phyloP scores from a whole-genome alignment of 441 rosid species.

The Hura crepitans region DNA sequence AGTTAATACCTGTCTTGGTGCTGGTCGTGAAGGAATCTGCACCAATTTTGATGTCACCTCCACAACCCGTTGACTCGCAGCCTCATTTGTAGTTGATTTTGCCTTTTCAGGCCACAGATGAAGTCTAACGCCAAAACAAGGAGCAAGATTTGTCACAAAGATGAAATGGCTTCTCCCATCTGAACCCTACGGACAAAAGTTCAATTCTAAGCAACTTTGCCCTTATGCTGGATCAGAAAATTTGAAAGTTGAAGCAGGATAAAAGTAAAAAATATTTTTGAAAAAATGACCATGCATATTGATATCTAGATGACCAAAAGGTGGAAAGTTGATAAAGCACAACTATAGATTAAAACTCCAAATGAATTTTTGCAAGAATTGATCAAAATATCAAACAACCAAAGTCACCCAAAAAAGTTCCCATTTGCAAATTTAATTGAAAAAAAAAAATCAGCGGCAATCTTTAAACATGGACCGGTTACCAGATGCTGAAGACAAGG shows the following conservation, averaged over 20 bases:
- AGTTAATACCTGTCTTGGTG: slow-evolving; percentile 83
- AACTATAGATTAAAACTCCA: background rate
- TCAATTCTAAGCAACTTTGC: slow-evolving; percentile 26
- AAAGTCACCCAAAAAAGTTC: background rate
- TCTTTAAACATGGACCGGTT: background rate
- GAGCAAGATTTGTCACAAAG: slow-evolving; percentile 91
- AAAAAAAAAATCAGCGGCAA: background rate
- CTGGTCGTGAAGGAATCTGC: slow-evolving; percentile 88
- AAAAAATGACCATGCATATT: slow-evolving; percentile 1
- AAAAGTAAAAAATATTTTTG: background rate
- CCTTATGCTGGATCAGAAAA: background rate
- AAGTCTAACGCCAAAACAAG: slow-evolving; percentile 89
- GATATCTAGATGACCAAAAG: background rate
- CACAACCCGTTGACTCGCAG: slow-evolving; percentile 52
- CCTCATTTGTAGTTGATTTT: slow-evolving; percentile 43
- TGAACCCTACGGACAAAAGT: slow-evolving; percentile 56
- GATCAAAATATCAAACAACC: background rate
- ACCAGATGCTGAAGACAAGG: background rate
- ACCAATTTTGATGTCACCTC: slow-evolving; percentile 95
- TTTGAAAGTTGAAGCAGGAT: slow-evolving; percentile 6
- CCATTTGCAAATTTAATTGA: slow-evolving; percentile 4
- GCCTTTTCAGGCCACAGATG: slow-evolving; percentile 90
- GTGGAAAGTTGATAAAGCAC: slow-evolving; percentile 1
- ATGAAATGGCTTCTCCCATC: slow-evolving; percentile 75
- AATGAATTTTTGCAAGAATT: background rate